phyloP scores from a whole-genome alignment of 345 rosid genomes.

The Psidium friedrichsthalianum region DNA sequence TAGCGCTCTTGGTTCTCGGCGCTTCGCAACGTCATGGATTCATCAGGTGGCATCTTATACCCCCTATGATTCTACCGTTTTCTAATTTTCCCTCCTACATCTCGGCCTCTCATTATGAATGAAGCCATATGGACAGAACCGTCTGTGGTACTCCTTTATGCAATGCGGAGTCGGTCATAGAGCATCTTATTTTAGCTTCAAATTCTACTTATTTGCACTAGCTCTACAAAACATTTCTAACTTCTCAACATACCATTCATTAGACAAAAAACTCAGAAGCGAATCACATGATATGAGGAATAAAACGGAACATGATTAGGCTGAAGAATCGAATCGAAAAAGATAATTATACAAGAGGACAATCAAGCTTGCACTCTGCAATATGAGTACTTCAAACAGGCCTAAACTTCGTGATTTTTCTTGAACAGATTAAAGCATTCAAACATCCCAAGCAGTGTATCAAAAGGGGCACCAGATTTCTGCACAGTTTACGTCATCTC shows the following conservation, averaged over 20 bases:
- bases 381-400: neutral
- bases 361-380: neutral
- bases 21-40: conserved; percentile 59
- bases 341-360: neutral
- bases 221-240: neutral
- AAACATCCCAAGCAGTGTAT: conserved; percentile 26
- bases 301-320: neutral
- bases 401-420: neutral
- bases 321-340: neutral
- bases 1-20: conserved; percentile 83
- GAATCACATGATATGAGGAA: neutral
- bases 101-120: neutral
- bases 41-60: conserved; percentile 39
- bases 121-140: neutral
- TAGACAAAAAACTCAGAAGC: neutral
- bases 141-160: neutral
- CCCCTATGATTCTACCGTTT: neutral
- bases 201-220: neutral
- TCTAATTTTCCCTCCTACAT: neutral
- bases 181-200: neutral
- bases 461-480: conserved; percentile 75
- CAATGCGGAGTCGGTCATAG: too few relatives aligned
- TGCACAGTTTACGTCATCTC: conserved; percentile 61
- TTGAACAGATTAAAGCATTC: conserved; percentile 46
- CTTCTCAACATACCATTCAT: neutral